Evolutionary conservation across 305 asterid genomes (phyloP), one percentile per base, ranked within the genome.

Genomic region (Euphrasia arctica): DNA sequence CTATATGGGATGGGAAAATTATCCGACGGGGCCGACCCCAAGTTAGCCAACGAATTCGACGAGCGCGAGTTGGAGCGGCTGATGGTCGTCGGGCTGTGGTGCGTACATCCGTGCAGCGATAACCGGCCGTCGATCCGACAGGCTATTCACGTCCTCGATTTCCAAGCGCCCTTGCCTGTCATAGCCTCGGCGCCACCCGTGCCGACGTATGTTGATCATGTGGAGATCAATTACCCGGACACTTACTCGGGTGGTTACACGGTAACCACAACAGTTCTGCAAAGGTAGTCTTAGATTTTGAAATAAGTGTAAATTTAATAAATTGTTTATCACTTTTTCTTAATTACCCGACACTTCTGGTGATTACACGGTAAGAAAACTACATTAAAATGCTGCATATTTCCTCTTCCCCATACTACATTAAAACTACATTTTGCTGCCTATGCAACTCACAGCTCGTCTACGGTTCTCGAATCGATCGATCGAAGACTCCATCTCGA

Each of bases 71-170:
- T 72, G 43, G 80, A 79, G 47, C 63, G 55, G 49, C 49, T 43
- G 12, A 43, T 43, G 49, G 12, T 9, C 10, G 49, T 43, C n/a
- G 49, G 49, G 12, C 69, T 79, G 11, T 76, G 84, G 87, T 74
- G 80, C 64, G 77, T 76, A 54, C 84, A 82, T 66, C 82, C 81
- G 0, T 82, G 78, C 15, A 56, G 36, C 14, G 62, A 15, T 2
- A 65, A 31, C 1, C 64, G 82, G 8, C 86, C 83, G 4, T 55
- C 78, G 0, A 76, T 74, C 10, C 69, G 76, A 62, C 74, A 78
- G 62, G 80, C 77, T 0, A 63, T 78, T 1, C 74, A 39, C 5
- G 78, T 68, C n/a, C 78, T 80, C 9, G 65, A 71, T 22, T 72
- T 67, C 27, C 80, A 77, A 54, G 77, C 69, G 11, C 14, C 29